Evolutionary conservation across 2,329 filamentous ascomycete species (phyloP), one percentile per base, ranked within the genome.

Genomic region (Hypoxylon rubiginosum): DNA sequence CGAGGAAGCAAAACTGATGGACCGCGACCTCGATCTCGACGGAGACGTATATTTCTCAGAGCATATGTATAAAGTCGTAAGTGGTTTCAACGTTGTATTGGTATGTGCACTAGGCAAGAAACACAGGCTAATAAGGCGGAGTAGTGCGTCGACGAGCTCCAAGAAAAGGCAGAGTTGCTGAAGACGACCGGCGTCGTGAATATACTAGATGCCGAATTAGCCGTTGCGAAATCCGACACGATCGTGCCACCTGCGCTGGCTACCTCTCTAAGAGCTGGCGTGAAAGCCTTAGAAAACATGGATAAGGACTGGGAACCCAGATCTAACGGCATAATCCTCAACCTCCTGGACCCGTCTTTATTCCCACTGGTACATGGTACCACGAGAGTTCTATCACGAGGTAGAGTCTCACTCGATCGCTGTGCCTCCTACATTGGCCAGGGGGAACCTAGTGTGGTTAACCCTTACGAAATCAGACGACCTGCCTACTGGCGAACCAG

Each of bases 271-370:
- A 78, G 72, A 28, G 68, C 72, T 2, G 82, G 81, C 1, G 82
- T 86, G 32, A 73, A 75, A 1, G 73, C 73, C 0, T 78, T 92
- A 1, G 84, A 90, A 63, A 75, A 84, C 17, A 80, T 85, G 0
- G 53, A 80, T 34, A 84, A 85, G 67, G 89, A 91, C 74, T 92
- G 85, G 83, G 87, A 91, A 74, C 89, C 89, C 0, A 80, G 83
- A 2, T 88, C 85, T 0, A 79, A 87, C 32, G 75, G 79, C 0
- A 83, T 82, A 64, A 88, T 92, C 1, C 82, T 89, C 0, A 85
- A 92, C 72, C 78, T 91, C 1, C 82, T 91, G 4, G 84, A 91
- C 68, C 88, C 89, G 0, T 91, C 88, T 0, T 79, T 91, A 6
- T 91, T 84, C 68, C 88, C 89, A 0, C 75, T 91, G 0, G 73